Base-by-base conservation (phyloP, 2,329 filamentous ascomycete species). In the Cytospora mali region DNA sequence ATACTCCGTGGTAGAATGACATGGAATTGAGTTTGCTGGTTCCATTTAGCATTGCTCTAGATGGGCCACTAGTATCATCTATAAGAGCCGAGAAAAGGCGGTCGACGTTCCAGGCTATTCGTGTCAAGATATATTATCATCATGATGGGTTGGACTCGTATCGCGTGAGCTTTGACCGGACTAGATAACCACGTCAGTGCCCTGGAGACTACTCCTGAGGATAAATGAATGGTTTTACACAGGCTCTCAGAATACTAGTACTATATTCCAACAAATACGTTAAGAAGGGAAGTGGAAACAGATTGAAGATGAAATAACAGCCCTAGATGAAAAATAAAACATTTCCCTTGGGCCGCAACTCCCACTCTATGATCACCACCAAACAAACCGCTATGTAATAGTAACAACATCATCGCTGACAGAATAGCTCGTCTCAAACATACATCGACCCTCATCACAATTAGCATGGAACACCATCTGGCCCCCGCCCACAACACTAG, bases 401-500 rank as follows among this genome's bases (percentile, higher is more conserved):
- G 53, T 55, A 35, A 55, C 53, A 31, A 55, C 31, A 2, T 23
- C 33, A 25, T 55, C 33, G 6, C 28, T 35, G 5, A 55, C 28
- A 10, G 53, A 55, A 23, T 11, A 55, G 21, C 53, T 55, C 16
- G 53, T 55, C 53, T 55, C 53, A 25, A 39, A 76, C 72, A 79
- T 72, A 58, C 77, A 79, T 57, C 75, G 67, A 48, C 68, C 72
- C 2, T 65, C 54, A 23, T 68, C 62, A 57, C 77, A 79, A 62
- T 75, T 70, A 9, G 71, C 75, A 53, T 79, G 77, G 59, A 77
- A 79, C 13, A 73, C 74, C 59, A 76, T 66, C 13, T 68, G 65
- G 29, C 69, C 66, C 13, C 71, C 74, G 21, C 72, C 70, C 27
- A 67, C 58, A 51, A 69, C 66, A 29, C 72, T 75, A 31, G 74